Conservation (phyloP, 352 stramenopile genomes). For the Phytophthora kernoviae region DNA sequence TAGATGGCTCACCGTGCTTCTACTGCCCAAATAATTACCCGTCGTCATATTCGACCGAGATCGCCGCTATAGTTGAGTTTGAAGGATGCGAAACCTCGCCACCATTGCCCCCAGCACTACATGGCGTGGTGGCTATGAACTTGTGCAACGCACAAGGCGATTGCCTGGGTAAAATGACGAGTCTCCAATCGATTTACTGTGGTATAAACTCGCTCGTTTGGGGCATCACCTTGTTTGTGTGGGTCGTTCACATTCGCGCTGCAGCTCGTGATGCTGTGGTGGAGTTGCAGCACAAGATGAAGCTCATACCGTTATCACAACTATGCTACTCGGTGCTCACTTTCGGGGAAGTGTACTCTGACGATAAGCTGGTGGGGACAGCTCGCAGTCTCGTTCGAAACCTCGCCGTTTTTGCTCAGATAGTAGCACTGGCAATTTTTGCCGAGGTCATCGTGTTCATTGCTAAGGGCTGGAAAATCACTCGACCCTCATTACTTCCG, state of each 20-base stretch:
- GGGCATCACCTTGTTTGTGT: constrained; percentile 42
- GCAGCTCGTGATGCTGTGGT: constrained; percentile 47
- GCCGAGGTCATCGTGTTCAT: constrained; percentile 60
- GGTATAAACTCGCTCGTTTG: constrained; percentile 40
- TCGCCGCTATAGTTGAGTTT: constrained; percentile 12
- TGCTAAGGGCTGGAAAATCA: constrained; percentile 79
- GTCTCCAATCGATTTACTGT: constrained; percentile 37
- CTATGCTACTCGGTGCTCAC: constrained; percentile 35
- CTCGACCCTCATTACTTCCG: constrained; percentile 38
- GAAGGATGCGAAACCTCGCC: constrained; percentile 31
- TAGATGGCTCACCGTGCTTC: constrained; percentile 37
- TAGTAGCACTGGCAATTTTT: constrained; percentile 51
- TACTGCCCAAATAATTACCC: constrained; percentile 50
- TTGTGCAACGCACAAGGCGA: constrained; percentile 45
- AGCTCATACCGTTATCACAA: constrained; percentile 47
- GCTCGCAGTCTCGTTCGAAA: constrained; percentile 44
- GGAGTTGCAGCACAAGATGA: constrained; percentile 63
- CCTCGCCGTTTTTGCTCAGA: constrained; percentile 37
- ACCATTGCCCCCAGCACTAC: constrained; percentile 32
- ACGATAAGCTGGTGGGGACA: constrained; percentile 39
- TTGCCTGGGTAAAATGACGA: constrained; percentile 36
- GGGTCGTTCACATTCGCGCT: constrained; percentile 54
- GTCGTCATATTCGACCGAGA: constrained; percentile 11
- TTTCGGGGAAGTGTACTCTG: constrained; percentile 36
- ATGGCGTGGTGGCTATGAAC: constrained; percentile 55